Base-by-base conservation (phyloP, 129 eudicot species). In the Helianthus tuberosus region DNA sequence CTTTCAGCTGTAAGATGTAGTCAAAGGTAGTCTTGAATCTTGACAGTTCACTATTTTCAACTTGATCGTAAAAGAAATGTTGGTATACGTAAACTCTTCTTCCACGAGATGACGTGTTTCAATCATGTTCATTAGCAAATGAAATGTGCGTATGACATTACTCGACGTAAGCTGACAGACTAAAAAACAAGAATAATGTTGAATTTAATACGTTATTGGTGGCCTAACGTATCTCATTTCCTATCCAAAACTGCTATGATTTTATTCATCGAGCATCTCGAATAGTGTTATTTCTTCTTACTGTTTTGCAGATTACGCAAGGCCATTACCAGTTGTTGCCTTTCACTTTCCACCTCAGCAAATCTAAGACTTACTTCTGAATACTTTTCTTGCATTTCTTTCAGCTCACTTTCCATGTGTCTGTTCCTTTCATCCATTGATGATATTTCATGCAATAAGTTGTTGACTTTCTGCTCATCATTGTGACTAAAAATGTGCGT, bases 261-360 rank as follows among this genome's bases (percentile, higher is more conserved):
- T 72, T 43, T 64, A 74, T 64, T 73, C 60, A 72, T 35, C 14
- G 6, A 49, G 49, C 75, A 76, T 57, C 66, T 68, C 35, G 54
- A 20, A 4, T 17, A 64, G 16, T 71, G 27, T 71, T 93, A 86
- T 75, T 55, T 47, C 84, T 83, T 90, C 83, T 90, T 91, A 47
- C 89, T 87, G 70, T 83, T 86, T 65, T 80, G 84, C 76, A 93
- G 73, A 78, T 93, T 93, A 36, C 96, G 92, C 35, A 93, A 35
- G 48, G 89, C 81, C 98, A 90, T 83, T 50, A 88, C 98, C 63
- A 90, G 92, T 73, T 93, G 86, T 83, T 90, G 98, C 78, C 96
- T 81, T 82, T 90, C 97, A 57, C 97, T 93, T 85, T 90, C 98
- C 70, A 94, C 98, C 83, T 90, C 97, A 50, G 98, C 98, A 78